These are phyloP conservation scores for Cicer bijugum DNA, from an alignment of 306 rosid species.

Conservation along the genomic window DNA sequence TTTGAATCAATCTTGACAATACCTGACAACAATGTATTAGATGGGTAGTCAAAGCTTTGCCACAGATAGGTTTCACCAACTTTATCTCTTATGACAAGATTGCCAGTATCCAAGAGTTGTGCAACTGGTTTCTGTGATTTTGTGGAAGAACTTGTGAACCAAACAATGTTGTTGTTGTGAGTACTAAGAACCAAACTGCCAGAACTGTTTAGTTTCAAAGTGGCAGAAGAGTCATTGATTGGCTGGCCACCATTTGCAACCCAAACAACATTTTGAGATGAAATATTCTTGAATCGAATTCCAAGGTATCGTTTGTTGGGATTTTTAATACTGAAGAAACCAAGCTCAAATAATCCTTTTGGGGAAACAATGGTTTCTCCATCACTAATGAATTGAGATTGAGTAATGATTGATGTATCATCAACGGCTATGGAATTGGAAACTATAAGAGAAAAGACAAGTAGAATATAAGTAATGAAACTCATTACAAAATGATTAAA, in stretches of 20 bases:
- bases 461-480: not conserved
- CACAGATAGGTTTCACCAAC: not conserved
- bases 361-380: conserved; percentile 27
- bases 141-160: not conserved
- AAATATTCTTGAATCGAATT: conserved; percentile 17
- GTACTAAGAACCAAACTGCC: conserved; percentile 39
- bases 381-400: not conserved
- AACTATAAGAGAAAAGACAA: not conserved
- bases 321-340: conserved; percentile 29
- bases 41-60: conserved; percentile 48
- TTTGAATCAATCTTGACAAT: not conserved
- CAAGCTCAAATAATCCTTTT: conserved; percentile 38
- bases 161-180: conserved; percentile 5
- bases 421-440: conserved; percentile 20
- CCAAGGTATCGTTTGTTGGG: conserved; percentile 33
- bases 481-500: not conserved
- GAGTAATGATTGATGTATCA: not conserved
- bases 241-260: conserved; percentile 44
- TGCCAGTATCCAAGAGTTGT: conserved; percentile 42
- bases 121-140: conserved; percentile 16
- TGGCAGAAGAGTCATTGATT: conserved; percentile 39
- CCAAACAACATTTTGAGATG: conserved; percentile 34
- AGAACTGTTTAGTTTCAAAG: conserved; percentile 12
- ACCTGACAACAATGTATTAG: conserved; percentile 41
- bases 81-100: conserved; percentile 42